Evolutionary conservation across 305 asterid genomes (phyloP).

Genomic region (Fraxinus sp.): DNA sequence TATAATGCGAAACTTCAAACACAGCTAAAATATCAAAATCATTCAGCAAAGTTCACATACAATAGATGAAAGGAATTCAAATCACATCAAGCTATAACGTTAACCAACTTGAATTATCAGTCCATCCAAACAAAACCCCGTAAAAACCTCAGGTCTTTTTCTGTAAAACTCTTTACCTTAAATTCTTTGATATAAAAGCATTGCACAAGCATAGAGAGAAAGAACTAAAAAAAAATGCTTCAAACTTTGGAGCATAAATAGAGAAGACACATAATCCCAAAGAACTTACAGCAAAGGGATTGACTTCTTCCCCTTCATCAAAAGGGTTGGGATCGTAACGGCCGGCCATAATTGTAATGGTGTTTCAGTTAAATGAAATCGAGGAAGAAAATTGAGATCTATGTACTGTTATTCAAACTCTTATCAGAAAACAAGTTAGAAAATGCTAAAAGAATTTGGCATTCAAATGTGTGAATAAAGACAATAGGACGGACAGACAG

Average conservation of each 20-base stretch:
- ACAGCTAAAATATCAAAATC: background rate
- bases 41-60: background rate
- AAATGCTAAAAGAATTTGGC: background rate
- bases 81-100: background rate
- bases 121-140: background rate
- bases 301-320: slow-evolving; percentile 75
- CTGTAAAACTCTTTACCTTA: background rate
- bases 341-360: slow-evolving; percentile 54
- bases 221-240: background rate
- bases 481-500: slow-evolving; percentile 15
- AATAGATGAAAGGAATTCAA: background rate
- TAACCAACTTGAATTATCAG: background rate
- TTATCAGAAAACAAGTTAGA: slow-evolving; percentile 3
- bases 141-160: slow-evolving; percentile 19
- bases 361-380: slow-evolving; percentile 7
- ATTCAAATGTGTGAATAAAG: slow-evolving; percentile 24
- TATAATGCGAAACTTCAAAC: background rate
- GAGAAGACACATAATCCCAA: background rate
- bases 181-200: background rate
- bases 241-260: slow-evolving; percentile 10
- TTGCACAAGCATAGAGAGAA: background rate
- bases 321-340: slow-evolving; percentile 84
- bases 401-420: slow-evolving; percentile 6
- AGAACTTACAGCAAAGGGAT: slow-evolving; percentile 74
- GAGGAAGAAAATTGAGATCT: slow-evolving; percentile 32